Evolutionary conservation across 176 grass and related monocot genomes (phyloP), one percentile per base, ranked within the genome.

Genomic region (Oryza meyeriana): DNA sequence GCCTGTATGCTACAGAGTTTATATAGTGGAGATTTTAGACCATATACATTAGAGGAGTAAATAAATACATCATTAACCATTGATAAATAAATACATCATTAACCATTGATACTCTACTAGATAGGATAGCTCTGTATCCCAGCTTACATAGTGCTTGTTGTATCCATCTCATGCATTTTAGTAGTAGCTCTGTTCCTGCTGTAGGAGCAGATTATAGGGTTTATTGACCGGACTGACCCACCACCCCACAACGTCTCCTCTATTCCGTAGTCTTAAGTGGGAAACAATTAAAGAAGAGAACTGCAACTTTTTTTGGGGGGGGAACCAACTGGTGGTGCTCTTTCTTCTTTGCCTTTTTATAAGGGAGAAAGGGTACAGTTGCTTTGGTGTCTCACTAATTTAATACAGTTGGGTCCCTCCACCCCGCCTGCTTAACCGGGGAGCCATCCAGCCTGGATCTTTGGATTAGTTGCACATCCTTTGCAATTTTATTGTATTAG

Each of bases 261-360:
- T 17, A n/a, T 42, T 18, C 20, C 42, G 69, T 73, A 66, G 22
- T 67, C 71, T 69, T 81, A 58, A 68, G 47, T 75, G 45, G 78
- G 81, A 81, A 64, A 57, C 30, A 86, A 57, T 68, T 74, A 68
- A 67, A 68, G 70, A 31, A 61, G 22, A 81, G 66, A 81, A 85
- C 26, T 75, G 71, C 78, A 87, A 1, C 1, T 22, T 22, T 52
- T 52, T 52, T 52, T 52, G 1, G 4, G 11, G 11, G 11, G 11
- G 17, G 48, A 52, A 52, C 48, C 48, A 52, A 76, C 70, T 81
- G 34, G 71, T 45, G 55, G 14, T 30, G 39, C 57, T 81, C 71
- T 61, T 35, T 87, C 74, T 59, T 76, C 62, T 61, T 68, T 81
- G 69, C 40, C 77, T 47, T 76, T 77, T 45, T 45, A 34, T 61